Base-by-base conservation (phyloP, 768 basidiomycete genomes). In the Lactarius trivialis region DNA sequence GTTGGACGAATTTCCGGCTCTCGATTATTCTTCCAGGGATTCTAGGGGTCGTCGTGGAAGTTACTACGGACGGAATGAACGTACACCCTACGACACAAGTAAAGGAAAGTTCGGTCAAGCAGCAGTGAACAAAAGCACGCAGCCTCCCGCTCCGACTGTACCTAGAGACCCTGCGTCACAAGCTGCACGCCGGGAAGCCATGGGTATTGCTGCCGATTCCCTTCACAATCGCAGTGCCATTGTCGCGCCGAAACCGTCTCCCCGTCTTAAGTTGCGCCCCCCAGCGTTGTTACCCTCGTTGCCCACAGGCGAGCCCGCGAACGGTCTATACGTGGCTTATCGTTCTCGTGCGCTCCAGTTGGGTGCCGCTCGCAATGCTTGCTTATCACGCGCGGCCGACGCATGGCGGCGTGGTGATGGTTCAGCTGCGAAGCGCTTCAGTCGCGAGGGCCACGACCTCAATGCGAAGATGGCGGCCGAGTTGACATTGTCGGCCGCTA, bases 391-490 rank as follows among this genome's bases (percentile, higher is more conserved):
- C 49, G 97, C 97, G 14, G 96, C 97, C 3, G 94, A 97, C 69
- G 93, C 95, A 3, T 99, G 93, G 91, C 81, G 92, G 58, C 82
- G 93, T 2, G 95, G 96, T 1, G 97, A 99, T 68, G 96, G 96
- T 3, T 93, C 95, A 0, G 89, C 91, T 0, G 97, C 97, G 39
- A 97, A 98, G 75, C 80, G 93, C 52, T 98, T 96, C 76, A 91
- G 89, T 65, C 79, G 91, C 45, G 95, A 98, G 70, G 97, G 94
- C 1, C 91, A 96, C 68, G 93, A 96, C 45, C 76, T 97, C 62
- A 98, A 98, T 69, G 85, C 83, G 48, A 90, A 91, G 74, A 97
- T 99, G 92, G 79, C 84, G 48, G 77, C 75, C 28, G 97, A 98
- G 76, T 91, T 93, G 80, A 80, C 82, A 9, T 81, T 83, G 34